phyloP scores from a whole-genome alignment of 2,329 filamentous ascomycete genomes.

The Trichocomaceae sp. region DNA sequence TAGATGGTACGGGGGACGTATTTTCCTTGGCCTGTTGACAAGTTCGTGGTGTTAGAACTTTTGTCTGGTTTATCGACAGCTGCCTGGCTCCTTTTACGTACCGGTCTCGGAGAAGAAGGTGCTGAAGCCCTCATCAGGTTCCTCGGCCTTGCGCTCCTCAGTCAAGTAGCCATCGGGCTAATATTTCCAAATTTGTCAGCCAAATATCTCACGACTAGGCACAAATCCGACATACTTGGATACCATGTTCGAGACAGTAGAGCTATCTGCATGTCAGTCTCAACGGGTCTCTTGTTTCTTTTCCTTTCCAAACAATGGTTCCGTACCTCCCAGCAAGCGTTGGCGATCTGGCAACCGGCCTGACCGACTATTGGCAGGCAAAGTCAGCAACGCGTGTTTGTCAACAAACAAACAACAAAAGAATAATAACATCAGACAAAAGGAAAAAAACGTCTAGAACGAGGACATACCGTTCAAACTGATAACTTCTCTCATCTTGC shows the following conservation, averaged over 20 bases:
- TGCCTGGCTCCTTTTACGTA: conserved; percentile 43
- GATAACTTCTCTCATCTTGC: conserved; percentile 97
- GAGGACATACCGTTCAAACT: conserved; percentile 82
- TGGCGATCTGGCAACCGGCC: conserved; percentile 99
- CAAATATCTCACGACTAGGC: neutral
- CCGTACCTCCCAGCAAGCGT: conserved; percentile 99
- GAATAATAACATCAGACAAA: conserved; percentile 1
- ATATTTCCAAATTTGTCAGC: conserved; percentile 15
- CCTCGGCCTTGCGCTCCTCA: conserved; percentile 89
- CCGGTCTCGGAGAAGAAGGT: conserved; percentile 99
- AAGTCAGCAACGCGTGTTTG: conserved; percentile 29
- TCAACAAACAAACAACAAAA: neutral
- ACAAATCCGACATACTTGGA: conserved; percentile 67
- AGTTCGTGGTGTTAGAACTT: conserved; percentile 10
- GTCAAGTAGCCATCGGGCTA: conserved; percentile 98
- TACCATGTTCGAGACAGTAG: conserved; percentile 99
- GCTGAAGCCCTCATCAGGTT: conserved; percentile 96
- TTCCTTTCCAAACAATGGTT: neutral
- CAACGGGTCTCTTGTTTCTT: conserved; percentile 14
- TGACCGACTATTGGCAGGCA: conserved; percentile 71
- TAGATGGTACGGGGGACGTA: conserved; percentile 99
- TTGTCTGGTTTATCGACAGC: neutral
- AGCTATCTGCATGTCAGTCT: conserved; percentile 52
- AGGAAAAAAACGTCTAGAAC: conserved; percentile 1
- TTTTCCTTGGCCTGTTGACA: conserved; percentile 79